A percentile compares a stretch with the other conserved stretches of the same genome.
phyloP scores from a whole-genome alignment of 192 early-diverging fungal genomes.

The Coemansia sp. region DNA sequence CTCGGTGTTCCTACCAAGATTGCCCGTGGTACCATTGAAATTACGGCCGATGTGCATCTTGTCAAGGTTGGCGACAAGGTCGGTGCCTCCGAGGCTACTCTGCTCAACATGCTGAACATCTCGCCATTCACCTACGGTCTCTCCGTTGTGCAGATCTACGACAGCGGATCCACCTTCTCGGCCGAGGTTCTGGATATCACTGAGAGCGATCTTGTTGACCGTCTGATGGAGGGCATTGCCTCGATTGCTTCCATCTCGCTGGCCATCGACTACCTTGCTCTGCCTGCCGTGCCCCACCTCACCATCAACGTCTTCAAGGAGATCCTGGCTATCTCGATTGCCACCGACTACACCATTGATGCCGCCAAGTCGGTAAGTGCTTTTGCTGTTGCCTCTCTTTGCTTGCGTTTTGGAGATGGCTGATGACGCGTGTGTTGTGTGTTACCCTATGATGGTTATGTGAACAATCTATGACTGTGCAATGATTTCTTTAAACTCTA shows the following conservation, averaged over 20 bases:
- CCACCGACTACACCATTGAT: constrained; percentile 89
- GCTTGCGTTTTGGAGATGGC: no score
- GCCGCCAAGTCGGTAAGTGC: constrained; percentile 74
- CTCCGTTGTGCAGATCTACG: constrained; percentile 89
- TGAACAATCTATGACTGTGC: constrained; percentile 54
- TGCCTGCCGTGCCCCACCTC: constrained; percentile 93
- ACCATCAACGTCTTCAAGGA: constrained; percentile 99
- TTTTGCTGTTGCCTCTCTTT: not conserved
- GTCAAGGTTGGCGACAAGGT: constrained; percentile 91
- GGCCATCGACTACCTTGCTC: constrained; percentile 71
- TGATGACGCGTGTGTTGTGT: constrained; percentile 7
- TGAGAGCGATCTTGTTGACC: constrained; percentile 65
- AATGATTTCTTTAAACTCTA: constrained; percentile 64
- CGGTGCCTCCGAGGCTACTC: constrained; percentile 96
- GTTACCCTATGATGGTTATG: constrained; percentile 40
- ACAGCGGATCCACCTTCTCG: constrained; percentile 87
- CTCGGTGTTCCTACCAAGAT: constrained; percentile 99
- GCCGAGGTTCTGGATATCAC: constrained; percentile 89
- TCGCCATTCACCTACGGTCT: constrained; percentile 99
- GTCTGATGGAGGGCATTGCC: constrained; percentile 70
- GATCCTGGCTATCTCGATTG: constrained; percentile 85
- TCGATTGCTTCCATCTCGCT: constrained; percentile 83
- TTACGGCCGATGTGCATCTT: constrained; percentile 91
- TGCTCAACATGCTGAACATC: constrained; percentile 99
- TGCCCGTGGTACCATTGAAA: constrained; percentile 99